phyloP scores from a whole-genome alignment of 2,329 filamentous ascomycete genomes.

The Triangularia setosa region DNA sequence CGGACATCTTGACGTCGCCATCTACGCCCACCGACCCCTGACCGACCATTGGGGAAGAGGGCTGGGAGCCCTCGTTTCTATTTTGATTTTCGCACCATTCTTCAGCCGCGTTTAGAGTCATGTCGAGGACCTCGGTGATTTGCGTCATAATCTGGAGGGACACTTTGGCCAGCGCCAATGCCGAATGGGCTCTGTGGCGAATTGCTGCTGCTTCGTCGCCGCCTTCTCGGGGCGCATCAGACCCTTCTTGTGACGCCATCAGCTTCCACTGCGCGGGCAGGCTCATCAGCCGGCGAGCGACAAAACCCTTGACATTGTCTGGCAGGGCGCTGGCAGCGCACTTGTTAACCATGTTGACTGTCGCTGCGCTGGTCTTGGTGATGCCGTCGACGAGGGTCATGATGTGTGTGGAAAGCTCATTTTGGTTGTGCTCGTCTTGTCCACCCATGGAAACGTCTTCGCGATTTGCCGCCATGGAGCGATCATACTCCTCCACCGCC shows the following conservation, averaged over 20 bases:
- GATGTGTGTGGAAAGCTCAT: conserved; percentile 58
- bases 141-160: conserved; percentile 92
- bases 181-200: conserved; percentile 64
- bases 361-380: conserved; percentile 74
- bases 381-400: conserved; percentile 70
- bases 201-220: conserved; percentile 41
- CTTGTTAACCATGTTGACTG: conserved; percentile 79
- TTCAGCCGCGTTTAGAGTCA: conserved; percentile 86
- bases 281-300: conserved; percentile 78
- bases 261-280: conserved; percentile 78
- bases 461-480: conserved; percentile 15
- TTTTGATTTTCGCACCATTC: conserved; percentile 83
- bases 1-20: conserved; percentile 6
- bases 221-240: conserved; percentile 30
- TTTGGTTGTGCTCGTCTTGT: conserved; percentile 33
- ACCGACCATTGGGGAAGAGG: conserved; percentile 3
- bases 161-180: conserved; percentile 82
- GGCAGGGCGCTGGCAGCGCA: conserved; percentile 90
- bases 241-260: conserved; percentile 41
- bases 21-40: background rate
- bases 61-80: conserved; percentile 33
- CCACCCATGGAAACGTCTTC: conserved; percentile 26
- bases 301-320: conserved; percentile 79
- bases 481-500: conserved; percentile 77
- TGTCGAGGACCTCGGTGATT: conserved; percentile 81